phyloP scores from a whole-genome alignment of 331 rosid genomes.

The Rhamnella rubrinervis region DNA sequence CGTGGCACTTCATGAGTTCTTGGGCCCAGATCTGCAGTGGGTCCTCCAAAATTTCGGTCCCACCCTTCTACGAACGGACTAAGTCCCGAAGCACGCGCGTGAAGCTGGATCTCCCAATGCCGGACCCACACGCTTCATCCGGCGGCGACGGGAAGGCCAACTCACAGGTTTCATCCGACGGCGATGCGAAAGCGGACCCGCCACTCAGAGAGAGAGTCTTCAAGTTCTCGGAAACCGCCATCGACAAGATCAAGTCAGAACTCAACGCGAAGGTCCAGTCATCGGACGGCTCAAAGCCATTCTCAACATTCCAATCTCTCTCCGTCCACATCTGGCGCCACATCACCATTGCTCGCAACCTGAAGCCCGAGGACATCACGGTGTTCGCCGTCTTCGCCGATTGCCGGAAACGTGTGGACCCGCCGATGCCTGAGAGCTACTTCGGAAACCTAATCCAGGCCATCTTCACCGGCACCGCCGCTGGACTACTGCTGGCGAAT shows the following conservation, averaged over 20 bases:
- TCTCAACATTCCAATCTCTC: slow-evolving; percentile 87
- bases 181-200: slow-evolving; percentile 28
- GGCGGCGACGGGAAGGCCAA: slow-evolving; percentile 13
- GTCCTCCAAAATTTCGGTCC: slow-evolving; percentile 39
- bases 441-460: slow-evolving; percentile 95
- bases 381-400: slow-evolving; percentile 90
- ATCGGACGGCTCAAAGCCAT: slow-evolving; percentile 67
- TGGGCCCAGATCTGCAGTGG: slow-evolving; percentile 83
- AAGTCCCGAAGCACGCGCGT: slow-evolving; percentile 77
- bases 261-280: slow-evolving; percentile 54
- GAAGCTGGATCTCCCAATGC: slow-evolving; percentile 67
- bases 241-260: slow-evolving; percentile 59
- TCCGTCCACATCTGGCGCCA: slow-evolving; percentile 91
- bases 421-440: slow-evolving; percentile 82
- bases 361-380: slow-evolving; percentile 82
- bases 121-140: slow-evolving; percentile 26
- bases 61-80: slow-evolving; percentile 72
- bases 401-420: slow-evolving; percentile 77
- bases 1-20: slow-evolving; percentile 94
- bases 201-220: slow-evolving; percentile 61
- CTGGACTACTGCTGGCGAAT: slow-evolving; percentile 45
- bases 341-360: slow-evolving; percentile 65
- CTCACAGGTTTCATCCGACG: background rate
- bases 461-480: slow-evolving; percentile 69
- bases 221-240: slow-evolving; percentile 72